Evolutionary conservation across 495 filamentous ascomycete species (phyloP).

Genomic region (Lineolata rhizophorae): DNA sequence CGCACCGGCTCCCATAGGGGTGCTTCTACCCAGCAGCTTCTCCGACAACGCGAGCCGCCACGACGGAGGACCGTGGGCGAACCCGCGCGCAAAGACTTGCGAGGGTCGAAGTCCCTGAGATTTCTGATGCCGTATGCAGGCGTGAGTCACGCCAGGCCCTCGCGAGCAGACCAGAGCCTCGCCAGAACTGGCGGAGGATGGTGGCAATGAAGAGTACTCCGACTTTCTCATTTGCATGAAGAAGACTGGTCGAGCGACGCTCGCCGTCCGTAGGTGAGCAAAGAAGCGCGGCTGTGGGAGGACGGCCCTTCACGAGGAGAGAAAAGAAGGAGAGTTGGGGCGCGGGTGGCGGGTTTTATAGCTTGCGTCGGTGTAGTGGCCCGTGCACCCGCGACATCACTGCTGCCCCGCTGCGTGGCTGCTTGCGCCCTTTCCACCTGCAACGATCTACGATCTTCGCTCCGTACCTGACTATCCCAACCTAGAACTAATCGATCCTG

Average conservation of each 20-base stretch:
- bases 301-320: slow-evolving; percentile 57
- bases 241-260: slow-evolving; percentile 15
- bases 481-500: too few species aligned
- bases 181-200: slow-evolving; percentile 13
- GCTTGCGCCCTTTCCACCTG: too few species aligned
- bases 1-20: slow-evolving; percentile 23
- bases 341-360: too few species aligned
- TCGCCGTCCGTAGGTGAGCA: slow-evolving; percentile 95
- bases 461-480: too few species aligned
- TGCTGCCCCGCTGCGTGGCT: too few species aligned
- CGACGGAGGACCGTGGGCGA: too few species aligned
- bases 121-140: slow-evolving; percentile 99
- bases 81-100: too few species aligned
- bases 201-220: slow-evolving; percentile 86
- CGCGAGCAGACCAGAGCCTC: slow-evolving; percentile 43
- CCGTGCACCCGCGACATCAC: too few species aligned
- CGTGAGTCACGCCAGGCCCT: slow-evolving; percentile 88
- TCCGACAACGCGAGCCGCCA: slow-evolving; percentile 20
- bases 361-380: too few species aligned
- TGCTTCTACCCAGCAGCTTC: slow-evolving; percentile 9
- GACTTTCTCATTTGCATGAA: slow-evolving; percentile 98
- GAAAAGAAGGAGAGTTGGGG: slow-evolving; percentile 21
- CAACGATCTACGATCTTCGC: too few species aligned
- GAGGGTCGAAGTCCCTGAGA: slow-evolving; percentile 51
- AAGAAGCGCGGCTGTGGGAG: slow-evolving; percentile 99